Base-by-base conservation (phyloP, 2,329 filamentous ascomycete species). In the Sporothrix luriei region DNA sequence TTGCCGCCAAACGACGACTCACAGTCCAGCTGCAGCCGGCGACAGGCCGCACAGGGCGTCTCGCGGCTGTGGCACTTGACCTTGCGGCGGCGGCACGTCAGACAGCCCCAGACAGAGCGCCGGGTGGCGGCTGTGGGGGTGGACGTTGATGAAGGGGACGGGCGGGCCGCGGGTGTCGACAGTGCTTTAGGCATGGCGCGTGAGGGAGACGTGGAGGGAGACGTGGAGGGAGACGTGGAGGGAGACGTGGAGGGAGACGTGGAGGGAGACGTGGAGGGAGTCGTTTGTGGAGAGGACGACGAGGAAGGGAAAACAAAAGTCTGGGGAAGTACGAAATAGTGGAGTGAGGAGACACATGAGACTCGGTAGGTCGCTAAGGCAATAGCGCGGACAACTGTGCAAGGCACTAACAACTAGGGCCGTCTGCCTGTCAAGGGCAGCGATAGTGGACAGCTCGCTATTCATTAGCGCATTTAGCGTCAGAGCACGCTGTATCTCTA, bases 61-160 rank as follows among this genome's bases (percentile, higher is more conserved):
- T 66, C 67, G 1, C 71, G 54, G 38, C 65, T 65, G 43, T 69
- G 69, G 68, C 71, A 72, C 55, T 72, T 71, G 54, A 72, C 71
- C 38, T 71, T 72, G n/a, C 69, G 66, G 7, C 71, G 71, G 3
- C 71, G 67, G 26, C 71, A 72, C 3, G 69, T 72, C 40, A 72
- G 19, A 26, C 71, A 72, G 51, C 69, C 71, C 71, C 71, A 72
- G 43, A 72, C 71, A 4, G 69, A 70, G 1, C 71, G 66, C 14
- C 51, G 49, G 61, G 49, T 59, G 19, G 61, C 33, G 24, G 61
- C 24, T 3, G 61, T 16, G 54, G 40, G 24, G 40, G 40, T 11
- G 38, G 14, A 29, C 13, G 52, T 13, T 4, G 52, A 33, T 4
- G 52, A 5, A 1, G 52, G 26, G n/a, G 51, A 55, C 6, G 51